Conservation (phyloP, 345 rosid genomes). For the Trapa bicornis region DNA sequence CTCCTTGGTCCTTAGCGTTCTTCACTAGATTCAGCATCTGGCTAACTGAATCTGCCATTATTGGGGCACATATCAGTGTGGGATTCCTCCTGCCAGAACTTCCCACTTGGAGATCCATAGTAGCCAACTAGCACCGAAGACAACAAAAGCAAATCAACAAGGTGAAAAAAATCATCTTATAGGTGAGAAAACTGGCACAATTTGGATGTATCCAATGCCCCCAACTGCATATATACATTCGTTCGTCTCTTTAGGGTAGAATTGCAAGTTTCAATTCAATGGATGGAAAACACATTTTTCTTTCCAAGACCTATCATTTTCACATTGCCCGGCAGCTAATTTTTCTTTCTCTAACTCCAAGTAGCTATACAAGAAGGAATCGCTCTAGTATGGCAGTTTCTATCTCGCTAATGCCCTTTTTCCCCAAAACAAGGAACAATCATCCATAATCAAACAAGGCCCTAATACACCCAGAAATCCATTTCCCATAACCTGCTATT, state of each 20-base stretch:
- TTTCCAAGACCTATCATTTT: background rate
- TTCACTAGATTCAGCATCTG: constrained; percentile 32
- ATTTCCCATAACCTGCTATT: background rate
- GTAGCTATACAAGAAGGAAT: background rate
- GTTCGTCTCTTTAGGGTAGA: background rate
- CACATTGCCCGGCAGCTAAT: background rate
- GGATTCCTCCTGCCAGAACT: constrained; percentile 33
- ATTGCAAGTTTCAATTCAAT: background rate
- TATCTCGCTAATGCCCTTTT: no score
- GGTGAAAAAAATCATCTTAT: background rate
- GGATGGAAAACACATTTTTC: background rate
- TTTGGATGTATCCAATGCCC: background rate
- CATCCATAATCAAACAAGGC: background rate
- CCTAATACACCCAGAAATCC: background rate
- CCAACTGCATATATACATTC: background rate
- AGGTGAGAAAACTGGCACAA: background rate
- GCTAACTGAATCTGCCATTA: constrained; percentile 45
- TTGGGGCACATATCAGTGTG: constrained; percentile 35
- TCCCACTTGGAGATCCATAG: constrained; percentile 22
- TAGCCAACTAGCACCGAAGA: constrained; percentile 19
- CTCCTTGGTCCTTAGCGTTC: constrained; percentile 39
- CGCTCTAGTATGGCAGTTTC: no score
- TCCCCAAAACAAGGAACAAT: background rate
- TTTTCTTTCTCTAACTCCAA: background rate
- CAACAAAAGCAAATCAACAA: constrained; percentile 1